A percentile compares a stretch with the other conserved stretches of the same genome.
Conservation (phyloP, 2,329 filamentous ascomycete genomes). For the Venturia effusa region DNA sequence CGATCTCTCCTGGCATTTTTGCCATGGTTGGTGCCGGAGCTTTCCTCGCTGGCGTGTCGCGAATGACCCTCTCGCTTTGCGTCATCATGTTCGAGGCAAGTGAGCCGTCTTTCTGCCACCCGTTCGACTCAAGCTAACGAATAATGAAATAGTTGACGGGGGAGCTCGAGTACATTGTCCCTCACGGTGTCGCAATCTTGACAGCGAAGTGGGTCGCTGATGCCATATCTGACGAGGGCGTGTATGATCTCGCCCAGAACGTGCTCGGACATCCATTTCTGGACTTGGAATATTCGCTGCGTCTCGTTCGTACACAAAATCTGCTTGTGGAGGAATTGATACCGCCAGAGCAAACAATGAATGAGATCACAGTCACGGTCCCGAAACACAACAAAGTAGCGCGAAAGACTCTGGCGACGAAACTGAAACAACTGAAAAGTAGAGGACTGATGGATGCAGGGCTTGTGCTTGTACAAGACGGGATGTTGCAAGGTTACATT, state of each 20-base stretch:
- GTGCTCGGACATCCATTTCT: conserved; percentile 49
- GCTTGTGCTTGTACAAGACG: conserved; percentile 41
- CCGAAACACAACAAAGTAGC: conserved; percentile 34
- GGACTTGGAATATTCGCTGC: conserved; percentile 39
- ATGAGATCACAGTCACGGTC: conserved; percentile 42
- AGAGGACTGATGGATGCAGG: conserved; percentile 48
- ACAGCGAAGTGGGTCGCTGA: conserved; percentile 50
- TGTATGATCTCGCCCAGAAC: conserved; percentile 50
- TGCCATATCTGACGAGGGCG: conserved; percentile 39
- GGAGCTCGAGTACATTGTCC: conserved; percentile 45
- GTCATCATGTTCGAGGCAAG: conserved; percentile 48
- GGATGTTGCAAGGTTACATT: conserved; percentile 44
- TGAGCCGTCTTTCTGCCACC: not conserved
- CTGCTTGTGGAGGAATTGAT: conserved; percentile 28
- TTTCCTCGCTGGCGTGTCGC: conserved; percentile 46
- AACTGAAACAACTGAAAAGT: conserved; percentile 35
- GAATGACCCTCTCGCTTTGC: conserved; percentile 48
- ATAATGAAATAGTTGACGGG: conserved; percentile 35
- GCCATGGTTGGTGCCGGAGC: conserved; percentile 50
- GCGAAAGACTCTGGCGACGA: conserved; percentile 30
- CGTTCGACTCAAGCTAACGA: not conserved
- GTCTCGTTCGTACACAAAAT: conserved; percentile 28
- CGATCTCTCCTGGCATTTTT: conserved; percentile 47
- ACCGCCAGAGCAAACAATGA: conserved; percentile 44
- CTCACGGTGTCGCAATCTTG: conserved; percentile 49